Base-by-base conservation (phyloP, 306 rosid species). In the Mimosa pudica region DNA sequence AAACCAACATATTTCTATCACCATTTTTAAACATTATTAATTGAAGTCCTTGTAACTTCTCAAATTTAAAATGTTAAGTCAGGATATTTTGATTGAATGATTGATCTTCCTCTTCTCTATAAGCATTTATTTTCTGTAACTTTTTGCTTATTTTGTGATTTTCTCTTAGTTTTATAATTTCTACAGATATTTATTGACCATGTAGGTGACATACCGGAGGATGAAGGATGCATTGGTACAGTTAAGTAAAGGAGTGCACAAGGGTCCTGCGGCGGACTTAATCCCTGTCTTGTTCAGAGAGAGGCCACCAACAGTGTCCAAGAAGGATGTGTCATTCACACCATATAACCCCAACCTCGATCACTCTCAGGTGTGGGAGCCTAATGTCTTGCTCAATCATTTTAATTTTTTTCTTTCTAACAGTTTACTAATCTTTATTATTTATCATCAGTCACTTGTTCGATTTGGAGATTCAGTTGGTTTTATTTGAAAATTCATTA, bases 141-240 rank as follows among this genome's bases (percentile, higher is more conserved):
- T 55, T 30, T 65, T 55, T 77, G 16, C 30, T 44, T n/a, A 67
- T 16, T 51, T 62, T 63, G 35, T 77, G 72, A 67, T 35, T 80
- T 81, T 71, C 82, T 57, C 70, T 63, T 49, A 52, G 35, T 35
- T 45, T 81, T 77, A 70, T 55, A 71, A 70, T 68, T 79, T 84
- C 30, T 51, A 82, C 68, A 60, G 73, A 54, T 77, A 47, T 76
- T 79, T 64, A 48, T 78, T 78, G 75, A 63, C 41, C 41, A 70
- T 78, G 80, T 86, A 94, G 98, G 97, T 94, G 77, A 94, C 98
- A 7, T 94, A 92, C 89, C 89, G 89, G 33, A 91, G 97, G 86
- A 94, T 94, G 98, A 94, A 92, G 87, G 98, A 94, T 71, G 97
- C 97, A 69, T 70, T 94, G 77, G 78, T 94, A 77, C 97, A 89